A percentile compares a stretch with the other conserved stretches of the same genome.
These are phyloP conservation scores for Irpex rosettiformis DNA, from an alignment of 1,284 basidiomycete genomes.

Conservation along the genomic window DNA sequence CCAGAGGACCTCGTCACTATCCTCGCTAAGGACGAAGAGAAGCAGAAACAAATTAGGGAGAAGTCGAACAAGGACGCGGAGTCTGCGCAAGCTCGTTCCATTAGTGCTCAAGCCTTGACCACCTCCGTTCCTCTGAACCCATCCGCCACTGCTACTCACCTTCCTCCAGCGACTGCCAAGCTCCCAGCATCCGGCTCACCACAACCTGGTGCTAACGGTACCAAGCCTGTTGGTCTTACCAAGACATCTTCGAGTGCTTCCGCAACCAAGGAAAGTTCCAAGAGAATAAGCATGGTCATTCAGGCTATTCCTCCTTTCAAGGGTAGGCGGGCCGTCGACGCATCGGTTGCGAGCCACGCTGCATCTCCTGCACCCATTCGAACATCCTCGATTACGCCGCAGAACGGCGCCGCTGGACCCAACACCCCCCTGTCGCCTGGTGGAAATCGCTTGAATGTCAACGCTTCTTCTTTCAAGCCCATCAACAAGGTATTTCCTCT, in stretches of 20 bases:
- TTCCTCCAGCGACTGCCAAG: slow-evolving; percentile 20
- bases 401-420: slow-evolving; percentile 23
- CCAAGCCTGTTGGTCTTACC: slow-evolving; percentile 5
- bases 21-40: slow-evolving; percentile 85
- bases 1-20: slow-evolving; percentile 94
- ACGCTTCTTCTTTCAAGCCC: slow-evolving; percentile 78
- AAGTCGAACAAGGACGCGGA: slow-evolving; percentile 69
- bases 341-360: slow-evolving; percentile 25
- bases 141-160: slow-evolving; percentile 15
- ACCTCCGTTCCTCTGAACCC: slow-evolving; percentile 32
- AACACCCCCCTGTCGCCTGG: slow-evolving; percentile 42
- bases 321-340: slow-evolving; percentile 44
- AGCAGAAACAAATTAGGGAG: slow-evolving; percentile 79
- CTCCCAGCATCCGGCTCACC: slow-evolving; percentile 8
- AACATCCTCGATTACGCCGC: slow-evolving; percentile 19
- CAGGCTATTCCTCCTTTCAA: slow-evolving; percentile 92
- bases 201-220: slow-evolving; percentile 15
- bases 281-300: slow-evolving; percentile 65
- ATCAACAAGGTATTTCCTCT: slow-evolving; percentile 52
- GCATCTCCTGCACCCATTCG: slow-evolving; percentile 25
- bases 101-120: slow-evolving; percentile 43
- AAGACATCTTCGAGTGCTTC: slow-evolving; percentile 12
- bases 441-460: slow-evolving; percentile 57
- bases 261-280: slow-evolving; percentile 25
- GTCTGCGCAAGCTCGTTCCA: slow-evolving; percentile 61